Base-by-base conservation (phyloP, 2,329 filamentous ascomycete genomes). In the Calonectria multiphialidica region DNA sequence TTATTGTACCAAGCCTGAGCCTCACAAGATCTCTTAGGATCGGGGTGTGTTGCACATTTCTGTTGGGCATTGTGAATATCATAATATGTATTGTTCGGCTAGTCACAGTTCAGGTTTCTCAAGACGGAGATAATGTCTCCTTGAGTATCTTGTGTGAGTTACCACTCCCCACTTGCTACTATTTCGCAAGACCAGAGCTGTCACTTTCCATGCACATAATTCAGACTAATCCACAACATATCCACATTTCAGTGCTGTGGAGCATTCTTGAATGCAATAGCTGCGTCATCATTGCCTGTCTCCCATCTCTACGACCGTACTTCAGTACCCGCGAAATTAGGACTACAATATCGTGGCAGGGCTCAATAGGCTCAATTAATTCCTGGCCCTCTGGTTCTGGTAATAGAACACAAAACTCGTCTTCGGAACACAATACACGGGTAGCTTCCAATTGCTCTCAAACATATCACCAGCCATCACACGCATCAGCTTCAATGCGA, bases 91-190 rank as follows among this genome's bases (percentile, higher is more conserved):
- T 55, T 21, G 16, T 55, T 30, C 23, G 63, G 5, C 33, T 55
- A 10, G 13, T 66, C 7, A 66, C 63, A 8, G 33, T 44, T 4
- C 21, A 66, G 25, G n/a, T 42, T 18, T 55, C 63, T 2, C 33
- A 53, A 30, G 13, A 7, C 2, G 33, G 47, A 42, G 28, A 66
- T 21, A 15, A 55, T 33, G 35, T 66, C 8, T 53, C 63, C 10
- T 30, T 66, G 1, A 66, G 63, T 33, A 53, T 66, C 23, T 42
- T 55, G 47, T n/a, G 63, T 42, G 25, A 44, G 63, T 66, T 8
- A 23, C 10, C n/a, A 3, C n/a, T 13, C 40, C 40, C 8, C 4
- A 9, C 9, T 25, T 13, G 9, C 15, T 23, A n/a, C 8, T 2
- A 16, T 28, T 16, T 18, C 25, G 2, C 5, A 12, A 25, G 7